These are phyloP conservation scores for Penicillium daleae DNA, from an alignment of 495 filamentous ascomycete genomes.

Conservation along the genomic window DNA sequence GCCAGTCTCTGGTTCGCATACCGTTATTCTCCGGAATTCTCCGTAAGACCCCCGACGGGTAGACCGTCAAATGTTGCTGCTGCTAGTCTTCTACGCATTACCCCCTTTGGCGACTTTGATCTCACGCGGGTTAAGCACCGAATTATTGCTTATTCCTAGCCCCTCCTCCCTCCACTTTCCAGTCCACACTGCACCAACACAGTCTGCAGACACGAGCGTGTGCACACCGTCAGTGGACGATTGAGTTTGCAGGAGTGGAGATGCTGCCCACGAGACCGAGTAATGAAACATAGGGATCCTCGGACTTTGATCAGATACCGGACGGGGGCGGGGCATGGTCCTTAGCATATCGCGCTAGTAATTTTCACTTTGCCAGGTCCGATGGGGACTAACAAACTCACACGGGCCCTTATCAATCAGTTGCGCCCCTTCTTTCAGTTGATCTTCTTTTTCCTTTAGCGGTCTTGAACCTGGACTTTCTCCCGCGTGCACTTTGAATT, in stretches of 20 bases:
- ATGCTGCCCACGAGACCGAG: slow-evolving; percentile 7
- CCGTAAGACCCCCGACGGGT: background rate
- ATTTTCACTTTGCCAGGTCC: slow-evolving; percentile 14
- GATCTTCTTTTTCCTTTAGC: slow-evolving; percentile 1
- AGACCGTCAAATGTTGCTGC: background rate
- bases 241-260: slow-evolving; percentile 10
- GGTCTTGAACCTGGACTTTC: slow-evolving; percentile 2
- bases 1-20: background rate
- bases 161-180: background rate
- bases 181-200: background rate
- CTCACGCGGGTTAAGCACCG: background rate
- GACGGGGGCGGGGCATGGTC: background rate
- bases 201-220: slow-evolving; percentile 3
- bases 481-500: background rate
- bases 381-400: background rate
- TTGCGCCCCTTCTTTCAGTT: background rate
- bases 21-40: background rate
- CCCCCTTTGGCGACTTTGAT: background rate
- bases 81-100: too few relatives aligned
- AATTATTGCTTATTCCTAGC: background rate
- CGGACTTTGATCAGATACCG: slow-evolving; percentile 23
- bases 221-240: background rate
- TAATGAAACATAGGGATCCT: slow-evolving; percentile 5
- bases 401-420: slow-evolving; percentile 26
- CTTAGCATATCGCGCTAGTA: slow-evolving; percentile 15